phyloP scores from a whole-genome alignment of 345 rosid species.

The Odontarrhena argentea region DNA sequence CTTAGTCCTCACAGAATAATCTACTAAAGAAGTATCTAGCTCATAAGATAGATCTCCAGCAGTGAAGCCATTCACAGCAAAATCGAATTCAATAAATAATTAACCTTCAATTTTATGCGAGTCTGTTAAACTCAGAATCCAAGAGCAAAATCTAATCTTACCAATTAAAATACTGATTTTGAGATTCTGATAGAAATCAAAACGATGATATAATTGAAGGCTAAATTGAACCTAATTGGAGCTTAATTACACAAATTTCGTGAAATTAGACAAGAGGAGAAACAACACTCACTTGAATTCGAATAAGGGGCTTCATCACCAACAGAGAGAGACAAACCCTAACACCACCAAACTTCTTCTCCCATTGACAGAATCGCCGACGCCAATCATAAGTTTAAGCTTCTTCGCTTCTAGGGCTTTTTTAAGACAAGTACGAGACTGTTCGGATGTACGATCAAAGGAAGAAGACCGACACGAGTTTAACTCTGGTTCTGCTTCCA shows the following conservation, averaged over 20 bases:
- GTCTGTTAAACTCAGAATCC: slow-evolving; percentile 1
- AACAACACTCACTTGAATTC: slow-evolving; percentile 17
- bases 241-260: background rate
- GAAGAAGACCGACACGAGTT: slow-evolving; percentile 20
- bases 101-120: background rate
- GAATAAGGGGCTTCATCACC: slow-evolving; percentile 2
- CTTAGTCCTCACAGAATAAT: background rate
- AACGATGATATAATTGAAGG: background rate
- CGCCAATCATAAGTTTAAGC: background rate
- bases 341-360: slow-evolving; percentile 7
- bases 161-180: slow-evolving; percentile 5
- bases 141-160: background rate
- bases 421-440: background rate
- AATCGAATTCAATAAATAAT: background rate
- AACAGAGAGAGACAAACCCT: slow-evolving; percentile 16
- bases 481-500: slow-evolving; percentile 21
- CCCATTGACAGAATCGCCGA: slow-evolving; percentile 1
- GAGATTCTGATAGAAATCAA: background rate
- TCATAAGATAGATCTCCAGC: slow-evolving; percentile 2
- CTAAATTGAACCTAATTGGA: slow-evolving; percentile 17
- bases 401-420: background rate
- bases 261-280: background rate
- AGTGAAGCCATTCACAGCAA: slow-evolving; percentile 16
- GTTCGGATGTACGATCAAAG: background rate
- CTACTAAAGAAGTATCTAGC: background rate